Base-by-base conservation (phyloP, 306 rosid genomes). In the Aeschynomene evenia region DNA sequence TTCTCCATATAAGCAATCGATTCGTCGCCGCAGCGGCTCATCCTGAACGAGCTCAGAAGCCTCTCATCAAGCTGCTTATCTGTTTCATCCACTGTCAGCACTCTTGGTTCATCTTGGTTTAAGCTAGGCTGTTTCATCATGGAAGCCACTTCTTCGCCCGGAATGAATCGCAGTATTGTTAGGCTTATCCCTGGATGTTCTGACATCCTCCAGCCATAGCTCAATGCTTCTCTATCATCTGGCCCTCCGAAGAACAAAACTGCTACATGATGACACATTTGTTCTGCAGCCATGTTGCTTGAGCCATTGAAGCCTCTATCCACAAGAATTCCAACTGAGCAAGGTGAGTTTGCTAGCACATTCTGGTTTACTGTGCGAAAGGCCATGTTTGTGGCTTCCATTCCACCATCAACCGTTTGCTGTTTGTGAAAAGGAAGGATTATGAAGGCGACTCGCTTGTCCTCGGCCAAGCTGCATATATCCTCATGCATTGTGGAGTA, bases 401-500 rank as follows among this genome's bases (percentile, higher is more conserved):
- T 94, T n/a, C 81, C 89, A 0, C 99, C 97, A 18, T 94, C 99
- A 1, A 94, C 87, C 0, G 97, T 85, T 46, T 83, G 96, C 29
- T 87, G 95, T 58, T 94, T 94, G 33, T 94, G 99, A 59, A 94
- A 91, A 42, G 97, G 97, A 36, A 94, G 54, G 73, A 94, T 81
- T 14, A 94, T 54, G 61, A 91, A 80, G 26, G 96, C 88, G 1
- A 84, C 97, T 0, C 96, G 87, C 60, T 94, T 91, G 59, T 91
- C 96, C n/a, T 87, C 91, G 0, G 97, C 96, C 71, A 94, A 50
- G 55, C 71, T 80, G 85, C 95, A 81, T 18, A 94, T 79, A 67
- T 88, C 97, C 66, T 91, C 97, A 21, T 91, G 96, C 97, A 94
- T 94, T 4, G 95, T 91, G 16, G 96, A 84, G 80, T 88, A 91